phyloP scores from a whole-genome alignment of 2,329 filamentous ascomycete genomes.

The Pestalotiopsis sp. region DNA sequence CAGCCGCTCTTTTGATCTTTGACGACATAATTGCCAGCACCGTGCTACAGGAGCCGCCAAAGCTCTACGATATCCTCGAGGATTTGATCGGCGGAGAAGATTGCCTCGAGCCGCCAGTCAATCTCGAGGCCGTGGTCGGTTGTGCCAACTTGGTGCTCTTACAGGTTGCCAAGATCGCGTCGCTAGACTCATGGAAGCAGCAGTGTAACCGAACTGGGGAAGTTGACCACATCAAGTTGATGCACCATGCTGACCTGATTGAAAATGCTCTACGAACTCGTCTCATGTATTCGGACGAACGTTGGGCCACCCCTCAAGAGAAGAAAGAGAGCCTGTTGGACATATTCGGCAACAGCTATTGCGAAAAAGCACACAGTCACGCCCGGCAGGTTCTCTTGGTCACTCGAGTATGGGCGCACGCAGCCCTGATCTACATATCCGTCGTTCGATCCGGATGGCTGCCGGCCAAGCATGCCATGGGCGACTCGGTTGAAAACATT shows the following conservation, averaged over 20 bases:
- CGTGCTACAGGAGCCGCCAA: slow-evolving; percentile 30
- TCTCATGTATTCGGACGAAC: slow-evolving; percentile 11
- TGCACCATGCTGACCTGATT: slow-evolving; percentile 19
- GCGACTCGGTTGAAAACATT: slow-evolving; percentile 32
- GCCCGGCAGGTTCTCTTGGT: slow-evolving; percentile 19
- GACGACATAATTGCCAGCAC: slow-evolving; percentile 39
- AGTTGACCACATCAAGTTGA: slow-evolving; percentile 23
- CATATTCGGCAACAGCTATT: slow-evolving; percentile 11
- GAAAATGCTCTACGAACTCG: slow-evolving; percentile 17
- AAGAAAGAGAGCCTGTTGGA: slow-evolving; percentile 21
- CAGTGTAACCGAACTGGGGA: slow-evolving; percentile 17
- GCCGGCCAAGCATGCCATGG: slow-evolving; percentile 45
- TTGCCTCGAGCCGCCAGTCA: slow-evolving; percentile 16
- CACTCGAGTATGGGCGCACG: slow-evolving; percentile 50
- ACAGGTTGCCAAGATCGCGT: slow-evolving; percentile 22
- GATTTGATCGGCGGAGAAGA: slow-evolving; percentile 21
- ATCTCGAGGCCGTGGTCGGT: slow-evolving; percentile 21
- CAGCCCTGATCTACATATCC: slow-evolving; percentile 48
- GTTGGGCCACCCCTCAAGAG: not conserved
- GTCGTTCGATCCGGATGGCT: slow-evolving; percentile 56
- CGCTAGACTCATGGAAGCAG: slow-evolving; percentile 23
- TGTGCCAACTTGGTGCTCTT: slow-evolving; percentile 26
- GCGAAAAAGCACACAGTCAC: slow-evolving; percentile 4
- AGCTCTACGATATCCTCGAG: slow-evolving; percentile 28
- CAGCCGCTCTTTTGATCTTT: slow-evolving; percentile 33